Evolutionary conservation across 2,329 filamentous ascomycete genomes (phyloP).

Genomic region (Didymella keratinophila): DNA sequence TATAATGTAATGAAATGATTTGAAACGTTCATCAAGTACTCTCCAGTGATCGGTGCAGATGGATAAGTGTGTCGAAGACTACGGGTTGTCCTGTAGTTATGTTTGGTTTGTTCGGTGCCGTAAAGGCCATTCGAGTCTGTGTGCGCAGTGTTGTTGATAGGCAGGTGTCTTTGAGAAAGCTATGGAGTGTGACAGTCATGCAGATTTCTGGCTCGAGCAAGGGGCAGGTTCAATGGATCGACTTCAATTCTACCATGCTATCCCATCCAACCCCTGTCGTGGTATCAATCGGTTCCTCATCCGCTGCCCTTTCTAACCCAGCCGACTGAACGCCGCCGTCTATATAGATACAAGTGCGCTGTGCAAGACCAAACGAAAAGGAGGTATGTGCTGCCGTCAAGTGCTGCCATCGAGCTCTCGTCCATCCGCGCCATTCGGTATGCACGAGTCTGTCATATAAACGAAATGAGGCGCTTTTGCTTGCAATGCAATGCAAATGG

Average conservation of each 20-base stretch:
- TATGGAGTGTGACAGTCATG: too few relatives aligned
- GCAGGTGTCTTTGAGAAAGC: too few relatives aligned
- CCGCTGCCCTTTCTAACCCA: not conserved
- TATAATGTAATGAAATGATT: too few relatives aligned
- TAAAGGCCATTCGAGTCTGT: too few relatives aligned
- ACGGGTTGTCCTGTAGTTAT: too few relatives aligned
- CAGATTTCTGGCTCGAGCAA: too few relatives aligned
- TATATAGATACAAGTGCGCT: constrained; percentile 15
- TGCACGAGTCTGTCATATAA: not conserved
- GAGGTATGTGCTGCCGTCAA: constrained; percentile 17
- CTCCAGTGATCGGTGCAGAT: too few relatives aligned
- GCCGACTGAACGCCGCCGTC: constrained; percentile 9
- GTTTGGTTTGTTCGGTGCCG: too few relatives aligned
- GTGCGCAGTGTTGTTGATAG: too few relatives aligned
- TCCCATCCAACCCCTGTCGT: not conserved
- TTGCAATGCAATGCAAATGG: constrained; percentile 23
- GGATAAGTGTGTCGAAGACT: too few relatives aligned
- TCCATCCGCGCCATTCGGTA: constrained; percentile 25
- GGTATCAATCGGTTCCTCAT: not conserved
- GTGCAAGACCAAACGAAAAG: constrained; percentile 4
- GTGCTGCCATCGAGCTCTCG: constrained; percentile 9
- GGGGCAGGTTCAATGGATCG: not conserved
- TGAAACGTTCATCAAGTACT: too few relatives aligned
- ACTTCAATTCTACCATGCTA: not conserved
- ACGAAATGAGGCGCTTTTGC: constrained; percentile 21